Base-by-base conservation (phyloP, 2,329 filamentous ascomycete genomes). In the Aspergillus novoparasiticus region DNA sequence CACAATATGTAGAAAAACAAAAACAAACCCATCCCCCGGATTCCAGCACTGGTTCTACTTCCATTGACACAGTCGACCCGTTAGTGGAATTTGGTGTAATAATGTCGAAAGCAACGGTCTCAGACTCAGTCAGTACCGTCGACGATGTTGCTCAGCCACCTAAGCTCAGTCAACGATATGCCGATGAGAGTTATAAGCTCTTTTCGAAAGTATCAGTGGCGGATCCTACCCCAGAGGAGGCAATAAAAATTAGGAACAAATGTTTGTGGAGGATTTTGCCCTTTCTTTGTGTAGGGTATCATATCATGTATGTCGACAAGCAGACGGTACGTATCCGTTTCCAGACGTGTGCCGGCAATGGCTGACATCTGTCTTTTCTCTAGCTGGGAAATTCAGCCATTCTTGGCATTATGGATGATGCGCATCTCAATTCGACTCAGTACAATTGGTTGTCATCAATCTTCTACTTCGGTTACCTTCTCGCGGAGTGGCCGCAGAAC, bases 401-500 rank as follows among this genome's bases (percentile, higher is more conserved):
- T 30, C 63, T 76, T 1, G 74, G 74, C 0, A 74, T 76, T 26
- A 71, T 75, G 67, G 64, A 73, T 26, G 73, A 76, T 61, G 71
- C 72, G 0, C 62, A 72, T 57, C 54, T 74, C 4, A 69, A 66
- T 21, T 67, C 68, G 9, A 69, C 63, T 14, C 66, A 70, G 68
- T 79, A 79, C 43, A 80, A 80, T 61, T 81, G 80, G 61, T 65
- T 80, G 1, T 78, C 76, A 59, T 80, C 78, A 0, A 77, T 81
- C 39, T 81, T 81, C 59, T 81, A 80, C 55, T 78, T 79, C 41
- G 79, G 79, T 0, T 81, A 80, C 50, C 67, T 80, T 10, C 70
- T 75, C 1, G 75, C 75, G 3, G 76, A 80, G 51, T 76, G 74
- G 71, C 79, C 79, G 0, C 78, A 79, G 0, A 76, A 80, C 58